Base-by-base conservation (phyloP, 495 filamentous ascomycete species). In the Talaromyces nanjingensis region DNA sequence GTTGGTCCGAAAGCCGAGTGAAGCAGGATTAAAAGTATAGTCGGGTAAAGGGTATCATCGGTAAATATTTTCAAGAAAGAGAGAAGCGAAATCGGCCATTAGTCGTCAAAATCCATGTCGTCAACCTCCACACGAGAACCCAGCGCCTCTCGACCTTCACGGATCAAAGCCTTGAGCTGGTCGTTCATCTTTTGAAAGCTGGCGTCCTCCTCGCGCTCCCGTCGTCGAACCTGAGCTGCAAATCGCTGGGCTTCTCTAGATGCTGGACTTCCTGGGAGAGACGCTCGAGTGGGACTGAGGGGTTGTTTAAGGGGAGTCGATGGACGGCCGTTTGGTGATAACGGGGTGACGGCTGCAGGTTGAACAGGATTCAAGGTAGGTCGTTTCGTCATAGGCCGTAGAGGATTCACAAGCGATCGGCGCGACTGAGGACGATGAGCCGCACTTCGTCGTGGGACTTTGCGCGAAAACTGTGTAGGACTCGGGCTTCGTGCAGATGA, bases 91-190 rank as follows among this genome's bases (percentile, higher is more conserved):
- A 12, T 14, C 0, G 16, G 45, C 16, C 45, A 24, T 52, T 58
- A 22, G 22, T 79, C 78, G 60, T 74, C 74, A 25, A 71, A 74
- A 42, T 83, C 81, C 74, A 84, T 79, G 52, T 86, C 84, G 64
- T 88, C 84, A 55, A 98, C 82, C 69, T 91, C 88, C 18, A 92
- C 80, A 59, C 79, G 92, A 34, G 91, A 89, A 11, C 90, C 91
- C 22, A 97, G 69, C 12, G 94, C 94, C 69, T 94, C 90, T 70
- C 87, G 89, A 0, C 92, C 94, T 72, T 97, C 87, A 7, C 87
- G 74, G 52, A 98, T 96, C 90, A 98, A 91, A 33, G 83, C 86
- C 68, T 88, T 84, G 27, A 97, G 75, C 68, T 87, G 86, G 42
- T 84, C 80, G 69, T 93, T 94, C 72, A 97, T 84, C 22, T 87